Evolutionary conservation across 2,329 filamentous ascomycete species (phyloP).

Genomic region (Colletotrichum higginsianum): DNA sequence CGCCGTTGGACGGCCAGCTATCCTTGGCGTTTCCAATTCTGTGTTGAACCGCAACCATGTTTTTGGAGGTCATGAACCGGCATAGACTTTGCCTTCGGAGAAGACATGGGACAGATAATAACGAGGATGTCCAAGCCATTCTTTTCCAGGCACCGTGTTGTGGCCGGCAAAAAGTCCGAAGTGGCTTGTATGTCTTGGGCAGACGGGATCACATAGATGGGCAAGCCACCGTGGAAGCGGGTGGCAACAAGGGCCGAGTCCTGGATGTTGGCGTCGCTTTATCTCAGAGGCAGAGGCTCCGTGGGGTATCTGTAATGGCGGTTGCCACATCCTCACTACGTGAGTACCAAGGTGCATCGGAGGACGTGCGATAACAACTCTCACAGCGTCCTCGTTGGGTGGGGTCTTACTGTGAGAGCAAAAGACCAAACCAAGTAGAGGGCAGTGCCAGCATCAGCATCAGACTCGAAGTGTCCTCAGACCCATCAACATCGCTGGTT

Average conservation of each 20-base stretch:
- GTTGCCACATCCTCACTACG: neutral
- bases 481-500: neutral
- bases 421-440: neutral
- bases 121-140: too few relatives aligned
- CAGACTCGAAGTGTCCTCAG: neutral
- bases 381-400: neutral
- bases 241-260: neutral
- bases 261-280: neutral
- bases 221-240: neutral
- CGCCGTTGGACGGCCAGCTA: neutral
- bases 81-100: neutral
- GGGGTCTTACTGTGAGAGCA: neutral
- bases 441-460: neutral
- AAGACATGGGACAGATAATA: too few relatives aligned
- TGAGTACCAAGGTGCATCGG: neutral
- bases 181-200: neutral
- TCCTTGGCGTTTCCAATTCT: neutral
- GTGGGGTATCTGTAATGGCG: neutral
- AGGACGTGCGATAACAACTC: neutral
- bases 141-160: neutral
- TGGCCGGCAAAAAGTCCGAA: neutral
- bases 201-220: neutral
- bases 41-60: neutral
- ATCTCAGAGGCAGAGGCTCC: constrained; percentile 1
- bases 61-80: neutral